Evolutionary conservation across 306 rosid species (phyloP), one percentile per base, ranked within the genome.

Genomic region (Begonia masoniana): DNA sequence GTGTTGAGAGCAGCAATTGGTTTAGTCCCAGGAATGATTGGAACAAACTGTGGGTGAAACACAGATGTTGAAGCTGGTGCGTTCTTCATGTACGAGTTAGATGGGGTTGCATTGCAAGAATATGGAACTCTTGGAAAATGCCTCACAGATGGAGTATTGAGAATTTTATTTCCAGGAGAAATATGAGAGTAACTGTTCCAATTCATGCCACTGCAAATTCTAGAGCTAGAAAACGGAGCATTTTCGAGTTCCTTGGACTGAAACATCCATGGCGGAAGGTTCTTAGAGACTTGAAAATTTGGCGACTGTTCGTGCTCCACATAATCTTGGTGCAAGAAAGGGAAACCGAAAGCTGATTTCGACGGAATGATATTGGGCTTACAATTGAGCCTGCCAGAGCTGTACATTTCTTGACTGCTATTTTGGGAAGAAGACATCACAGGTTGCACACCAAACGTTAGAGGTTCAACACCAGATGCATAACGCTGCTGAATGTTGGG

Each of bases 271-370:
- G 7, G 39, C 12, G 92, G 82, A 47, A 63, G 64, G 57, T 64
- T 66, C 62, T 71, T 59, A 23, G 68, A 66, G 62, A 72, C 72
- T 62, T 75, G 72, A 65, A 62, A 69, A 78, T 85, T 74, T 51
- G 83, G 41, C 45, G 79, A 52, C 51, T 71, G 76, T 49, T 68
- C 71, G 49, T 71, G 69, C 43, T 70, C 87, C 61, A 70, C 62
- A 59, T 56, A 62, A 59, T 69, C 71, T 12, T 80, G 80, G 63
- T 73, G 74, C 68, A 81, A 62, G 75, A 83, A 83, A 65, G 96
- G 92, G 63, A 83, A 83, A 45, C 69, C 84, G 5, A 77, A 71
- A 6, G 52, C 68, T 47, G 81, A 65, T 61, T 80, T 74, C 39
- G 71, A 26, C 35, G 62, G 76, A 43, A 80, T 79, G 36, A 52